A percentile compares a stretch with the other conserved stretches of the same genome.
Conservation (phyloP, 495 filamentous ascomycete species). For the Tuber aestivum region DNA sequence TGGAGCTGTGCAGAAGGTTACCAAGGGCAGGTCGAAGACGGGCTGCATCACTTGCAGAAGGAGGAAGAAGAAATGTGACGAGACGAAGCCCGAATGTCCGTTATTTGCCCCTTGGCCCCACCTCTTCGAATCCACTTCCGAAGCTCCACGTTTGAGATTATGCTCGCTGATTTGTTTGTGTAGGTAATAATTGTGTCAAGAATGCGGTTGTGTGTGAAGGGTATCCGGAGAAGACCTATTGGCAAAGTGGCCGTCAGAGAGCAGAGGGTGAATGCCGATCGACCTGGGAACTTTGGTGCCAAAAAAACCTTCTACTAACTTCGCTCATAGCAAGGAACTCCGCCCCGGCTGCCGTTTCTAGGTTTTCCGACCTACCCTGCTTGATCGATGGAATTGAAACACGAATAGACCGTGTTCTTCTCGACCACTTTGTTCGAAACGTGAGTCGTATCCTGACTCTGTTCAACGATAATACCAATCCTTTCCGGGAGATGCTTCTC, state of each 20-base stretch:
- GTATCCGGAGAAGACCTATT: slow-evolving; percentile 80
- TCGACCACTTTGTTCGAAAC: slow-evolving; percentile 78
- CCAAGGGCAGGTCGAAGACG: slow-evolving; percentile 88
- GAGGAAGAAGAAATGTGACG: slow-evolving; percentile 95
- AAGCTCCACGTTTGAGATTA: slow-evolving; percentile 37
- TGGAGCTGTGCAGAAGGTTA: slow-evolving; percentile 58
- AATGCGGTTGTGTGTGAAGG: slow-evolving; percentile 90
- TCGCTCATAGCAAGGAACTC: slow-evolving; percentile 34
- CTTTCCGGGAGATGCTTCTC: slow-evolving; percentile 81
- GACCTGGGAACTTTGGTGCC: slow-evolving; percentile 21
- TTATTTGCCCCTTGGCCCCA: slow-evolving; percentile 13
- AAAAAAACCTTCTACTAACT: slow-evolving; percentile 41
- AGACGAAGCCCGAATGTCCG: slow-evolving; percentile 71
- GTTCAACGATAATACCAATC: slow-evolving; percentile 77
- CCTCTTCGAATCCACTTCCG: slow-evolving; percentile 27
- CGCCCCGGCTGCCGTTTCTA: slow-evolving; percentile 46
- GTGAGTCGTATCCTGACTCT: slow-evolving; percentile 76
- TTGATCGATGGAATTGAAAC: slow-evolving; percentile 84
- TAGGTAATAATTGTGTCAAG: slow-evolving; percentile 84
- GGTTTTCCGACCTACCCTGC: slow-evolving; percentile 60
- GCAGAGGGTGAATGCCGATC: slow-evolving; percentile 39
- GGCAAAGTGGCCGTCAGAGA: slow-evolving; percentile 52
- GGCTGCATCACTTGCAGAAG: slow-evolving; percentile 88
- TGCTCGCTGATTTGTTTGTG: slow-evolving; percentile 29
- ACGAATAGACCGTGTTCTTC: slow-evolving; percentile 71